Evolutionary conservation across 176 grass and related monocot genomes (phyloP).

Genomic region (Oryza coarctata): DNA sequence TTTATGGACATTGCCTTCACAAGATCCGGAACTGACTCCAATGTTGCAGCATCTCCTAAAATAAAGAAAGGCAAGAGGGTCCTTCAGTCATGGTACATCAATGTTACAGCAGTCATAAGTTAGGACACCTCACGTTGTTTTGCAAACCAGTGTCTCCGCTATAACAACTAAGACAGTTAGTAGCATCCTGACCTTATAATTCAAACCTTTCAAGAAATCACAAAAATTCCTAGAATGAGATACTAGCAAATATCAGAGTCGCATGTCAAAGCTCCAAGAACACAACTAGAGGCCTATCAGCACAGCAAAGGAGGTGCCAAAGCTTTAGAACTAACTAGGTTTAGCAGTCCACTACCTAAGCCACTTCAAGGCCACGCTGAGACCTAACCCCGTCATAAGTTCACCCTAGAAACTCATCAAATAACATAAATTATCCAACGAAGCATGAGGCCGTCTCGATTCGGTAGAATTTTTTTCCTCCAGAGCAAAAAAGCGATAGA

Average conservation of each 20-base stretch:
- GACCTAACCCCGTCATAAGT: slow-evolving; percentile 4
- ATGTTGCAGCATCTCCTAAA: slow-evolving; percentile 46
- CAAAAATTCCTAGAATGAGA: neutral
- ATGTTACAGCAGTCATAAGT: neutral
- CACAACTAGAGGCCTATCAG: neutral
- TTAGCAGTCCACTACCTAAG: neutral
- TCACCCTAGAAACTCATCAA: neutral
- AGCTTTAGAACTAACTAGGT: slow-evolving; percentile 35
- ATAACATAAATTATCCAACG: neutral
- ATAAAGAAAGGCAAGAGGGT: slow-evolving; percentile 21
- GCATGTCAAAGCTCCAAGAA: neutral
- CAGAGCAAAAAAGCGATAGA: neutral
- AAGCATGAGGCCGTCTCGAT: slow-evolving; percentile 9
- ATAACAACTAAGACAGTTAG: neutral
- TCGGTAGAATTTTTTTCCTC: neutral
- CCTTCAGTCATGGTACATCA: slow-evolving; percentile 9
- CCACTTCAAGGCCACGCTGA: slow-evolving; percentile 8
- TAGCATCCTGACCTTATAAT: neutral
- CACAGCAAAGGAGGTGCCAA: neutral
- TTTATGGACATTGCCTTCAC: slow-evolving; percentile 84
- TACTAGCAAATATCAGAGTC: neutral
- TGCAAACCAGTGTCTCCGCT: neutral
- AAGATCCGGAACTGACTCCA: slow-evolving; percentile 97
- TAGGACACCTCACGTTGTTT: neutral
- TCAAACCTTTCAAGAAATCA: neutral